Evolutionary conservation across 176 grass and related monocot genomes (phyloP).

Genomic region (Bromus sterilis): DNA sequence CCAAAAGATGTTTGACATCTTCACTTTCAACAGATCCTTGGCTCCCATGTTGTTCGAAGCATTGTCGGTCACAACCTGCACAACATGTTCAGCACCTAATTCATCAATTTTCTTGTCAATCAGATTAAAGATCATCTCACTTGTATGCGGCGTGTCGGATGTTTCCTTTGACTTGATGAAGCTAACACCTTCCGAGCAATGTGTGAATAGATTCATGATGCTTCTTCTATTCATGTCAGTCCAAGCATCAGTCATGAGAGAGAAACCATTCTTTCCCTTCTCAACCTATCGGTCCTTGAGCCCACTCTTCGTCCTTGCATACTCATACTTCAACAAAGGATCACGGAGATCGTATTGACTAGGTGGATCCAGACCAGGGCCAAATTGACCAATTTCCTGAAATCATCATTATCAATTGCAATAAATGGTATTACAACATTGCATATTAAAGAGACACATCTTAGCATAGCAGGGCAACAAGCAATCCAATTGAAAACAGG

Average conservation of each 20-base stretch:
- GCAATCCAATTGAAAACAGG: too few species aligned
- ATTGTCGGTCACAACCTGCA: background rate
- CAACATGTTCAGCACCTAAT: background rate
- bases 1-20: background rate
- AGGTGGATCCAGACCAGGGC: background rate
- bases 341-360: background rate
- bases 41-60: background rate
- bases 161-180: background rate
- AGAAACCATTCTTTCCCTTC: background rate
- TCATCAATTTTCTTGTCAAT: background rate
- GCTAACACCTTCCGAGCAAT: background rate
- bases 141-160: background rate
- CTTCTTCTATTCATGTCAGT: background rate
- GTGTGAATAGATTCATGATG: background rate
- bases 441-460: too few species aligned
- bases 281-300: background rate
- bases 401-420: background rate
- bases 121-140: background rate
- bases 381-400: background rate
- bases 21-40: background rate
- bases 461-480: too few species aligned
- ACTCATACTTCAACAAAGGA: background rate
- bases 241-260: background rate
- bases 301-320: background rate
- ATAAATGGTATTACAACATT: background rate